These are phyloP conservation scores for Byssoonygena ceratinophila DNA, from an alignment of 2,329 filamentous ascomycete genomes.

Conservation along the genomic window DNA sequence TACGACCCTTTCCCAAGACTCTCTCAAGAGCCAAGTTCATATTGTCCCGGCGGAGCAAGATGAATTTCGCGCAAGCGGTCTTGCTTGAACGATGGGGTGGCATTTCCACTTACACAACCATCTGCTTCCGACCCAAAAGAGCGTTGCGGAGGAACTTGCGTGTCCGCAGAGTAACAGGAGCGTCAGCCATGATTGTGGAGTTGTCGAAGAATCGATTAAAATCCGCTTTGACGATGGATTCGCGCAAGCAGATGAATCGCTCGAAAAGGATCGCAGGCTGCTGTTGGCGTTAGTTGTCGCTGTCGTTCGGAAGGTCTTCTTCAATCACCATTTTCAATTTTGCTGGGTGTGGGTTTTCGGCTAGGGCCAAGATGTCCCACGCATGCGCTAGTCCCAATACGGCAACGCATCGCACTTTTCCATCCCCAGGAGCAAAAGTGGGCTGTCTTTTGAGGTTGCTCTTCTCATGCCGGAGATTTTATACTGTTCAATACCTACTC, in stretches of 20 bases:
- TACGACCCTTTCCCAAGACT: slow-evolving; percentile 11
- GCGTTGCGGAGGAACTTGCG: slow-evolving; percentile 99
- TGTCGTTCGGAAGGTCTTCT: slow-evolving; percentile 21
- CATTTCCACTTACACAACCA: slow-evolving; percentile 81
- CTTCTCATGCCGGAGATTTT: too few species aligned
- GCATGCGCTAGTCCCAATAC: slow-evolving; percentile 23
- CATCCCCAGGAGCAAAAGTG: neutral
- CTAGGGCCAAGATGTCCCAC: slow-evolving; percentile 24
- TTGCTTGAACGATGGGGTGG: neutral
- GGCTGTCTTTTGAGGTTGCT: too few species aligned
- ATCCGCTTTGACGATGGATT: slow-evolving; percentile 24
- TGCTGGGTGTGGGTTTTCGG: slow-evolving; percentile 35
- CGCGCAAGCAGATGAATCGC: slow-evolving; percentile 17
- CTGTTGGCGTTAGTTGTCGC: slow-evolving; percentile 25
- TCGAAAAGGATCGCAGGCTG: slow-evolving; percentile 17
- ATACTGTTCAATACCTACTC: too few species aligned
- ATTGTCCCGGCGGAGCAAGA: slow-evolving; percentile 3
- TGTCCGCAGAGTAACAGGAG: slow-evolving; percentile 75
- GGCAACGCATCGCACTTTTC: slow-evolving; percentile 5
- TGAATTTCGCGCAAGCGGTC: neutral
- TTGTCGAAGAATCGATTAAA: slow-evolving; percentile 15
- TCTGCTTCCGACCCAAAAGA: slow-evolving; percentile 97
- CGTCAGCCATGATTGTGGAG: slow-evolving; percentile 73
- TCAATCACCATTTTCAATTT: slow-evolving; percentile 32
- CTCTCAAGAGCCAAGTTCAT: neutral